Evolutionary conservation across 805 yeast species (phyloP).

Genomic region (Candida arabinofermentans): DNA sequence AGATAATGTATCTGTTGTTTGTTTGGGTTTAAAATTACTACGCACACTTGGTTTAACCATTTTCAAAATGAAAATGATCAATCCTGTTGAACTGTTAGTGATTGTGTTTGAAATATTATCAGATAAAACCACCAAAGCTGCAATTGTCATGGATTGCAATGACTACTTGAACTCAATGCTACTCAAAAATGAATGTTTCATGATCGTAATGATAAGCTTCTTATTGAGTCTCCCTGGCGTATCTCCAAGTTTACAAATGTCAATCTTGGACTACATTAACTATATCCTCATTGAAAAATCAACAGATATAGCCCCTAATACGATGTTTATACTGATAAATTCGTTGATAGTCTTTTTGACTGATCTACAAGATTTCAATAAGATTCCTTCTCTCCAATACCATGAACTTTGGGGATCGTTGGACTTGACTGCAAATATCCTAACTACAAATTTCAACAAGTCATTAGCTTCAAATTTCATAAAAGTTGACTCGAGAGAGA

Average conservation of each 20-base stretch:
- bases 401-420: slow-evolving; percentile 15
- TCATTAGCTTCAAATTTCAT: slow-evolving; percentile 12
- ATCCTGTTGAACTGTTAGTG: slow-evolving; percentile 3
- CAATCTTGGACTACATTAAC: slow-evolving; percentile 21
- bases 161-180: slow-evolving; percentile 13
- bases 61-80: slow-evolving; percentile 3
- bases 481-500: slow-evolving; percentile 2
- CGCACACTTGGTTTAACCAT: slow-evolving; percentile 2
- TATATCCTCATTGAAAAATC: slow-evolving; percentile 18
- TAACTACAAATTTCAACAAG: slow-evolving; percentile 16
- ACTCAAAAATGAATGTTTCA: slow-evolving; percentile 7
- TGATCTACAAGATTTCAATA: slow-evolving; percentile 5
- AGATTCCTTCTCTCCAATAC: background rate
- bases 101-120: background rate
- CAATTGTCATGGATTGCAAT: slow-evolving; percentile 9
- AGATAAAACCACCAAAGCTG: slow-evolving; percentile 3
- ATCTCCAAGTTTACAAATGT: slow-evolving; percentile 1
- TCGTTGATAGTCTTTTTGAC: slow-evolving; percentile 11
- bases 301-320: slow-evolving; percentile 5
- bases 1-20: slow-evolving; percentile 2
- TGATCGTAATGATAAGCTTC: slow-evolving; percentile 11
- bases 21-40: slow-evolving; percentile 5
- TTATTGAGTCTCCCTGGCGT: slow-evolving; percentile 7
- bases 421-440: slow-evolving; percentile 19
- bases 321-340: slow-evolving; percentile 16